Conservation (phyloP, 805 yeast species). For the Wickerhamia fluorescens region DNA sequence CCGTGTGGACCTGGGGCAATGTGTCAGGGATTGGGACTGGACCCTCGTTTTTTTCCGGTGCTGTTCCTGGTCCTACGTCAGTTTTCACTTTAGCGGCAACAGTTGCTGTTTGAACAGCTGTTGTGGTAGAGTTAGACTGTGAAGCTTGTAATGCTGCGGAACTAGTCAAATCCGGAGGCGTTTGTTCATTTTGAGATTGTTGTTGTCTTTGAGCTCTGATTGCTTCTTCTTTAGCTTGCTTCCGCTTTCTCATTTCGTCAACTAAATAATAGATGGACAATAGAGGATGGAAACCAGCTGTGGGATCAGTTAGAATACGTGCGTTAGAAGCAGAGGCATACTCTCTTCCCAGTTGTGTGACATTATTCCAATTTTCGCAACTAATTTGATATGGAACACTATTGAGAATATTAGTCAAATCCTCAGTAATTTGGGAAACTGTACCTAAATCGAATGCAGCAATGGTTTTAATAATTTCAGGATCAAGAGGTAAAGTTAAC, state of each 20-base stretch:
- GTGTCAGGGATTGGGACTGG: too few relatives aligned
- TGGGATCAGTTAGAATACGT: constrained; percentile 59
- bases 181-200: constrained; percentile 11
- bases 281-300: constrained; percentile 81
- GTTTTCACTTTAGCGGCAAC: constrained; percentile 7
- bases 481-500: constrained; percentile 59
- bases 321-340: constrained; percentile 28
- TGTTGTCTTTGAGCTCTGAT: constrained; percentile 22
- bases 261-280: constrained; percentile 82
- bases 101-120: too few relatives aligned
- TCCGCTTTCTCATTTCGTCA: constrained; percentile 73
- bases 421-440: constrained; percentile 49
- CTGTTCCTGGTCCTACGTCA: constrained; percentile 3
- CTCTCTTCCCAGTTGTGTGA: constrained; percentile 30
- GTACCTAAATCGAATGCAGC: constrained; percentile 72
- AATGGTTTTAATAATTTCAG: constrained; percentile 64
- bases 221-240: constrained; percentile 50
- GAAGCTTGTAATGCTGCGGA: too few relatives aligned
- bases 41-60: constrained; percentile 5
- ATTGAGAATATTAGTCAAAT: constrained; percentile 49
- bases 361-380: constrained; percentile 53
- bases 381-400: constrained; percentile 64
- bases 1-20: too few relatives aligned
- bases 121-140: too few relatives aligned
- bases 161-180: too few relatives aligned